Percentiles rank a stretch among this genome's conserved stretches.
These are phyloP conservation scores for Begonia loranthoides DNA, from an alignment of 306 rosid species.

Conservation along the genomic window DNA sequence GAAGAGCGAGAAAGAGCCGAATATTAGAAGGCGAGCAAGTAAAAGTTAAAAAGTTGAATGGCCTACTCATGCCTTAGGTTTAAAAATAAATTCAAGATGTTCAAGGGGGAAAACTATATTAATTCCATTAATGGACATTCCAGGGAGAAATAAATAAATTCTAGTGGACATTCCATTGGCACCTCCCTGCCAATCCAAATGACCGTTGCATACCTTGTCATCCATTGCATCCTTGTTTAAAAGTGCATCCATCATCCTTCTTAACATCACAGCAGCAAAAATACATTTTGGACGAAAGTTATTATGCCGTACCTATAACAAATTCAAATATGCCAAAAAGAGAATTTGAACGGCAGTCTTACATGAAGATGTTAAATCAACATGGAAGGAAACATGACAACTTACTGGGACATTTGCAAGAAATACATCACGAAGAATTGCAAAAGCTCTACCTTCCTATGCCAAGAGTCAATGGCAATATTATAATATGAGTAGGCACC, in stretches of 20 bases:
- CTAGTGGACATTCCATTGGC: too few relatives aligned
- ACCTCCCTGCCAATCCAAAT: too few relatives aligned
- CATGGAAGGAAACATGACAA: slow-evolving; percentile 10
- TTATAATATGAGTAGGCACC: too few relatives aligned
- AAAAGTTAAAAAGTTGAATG: too few relatives aligned
- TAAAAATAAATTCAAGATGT: too few relatives aligned
- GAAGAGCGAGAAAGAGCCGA: too few relatives aligned
- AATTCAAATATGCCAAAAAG: slow-evolving; percentile 11
- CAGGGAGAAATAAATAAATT: too few relatives aligned
- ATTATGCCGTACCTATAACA: slow-evolving; percentile 38
- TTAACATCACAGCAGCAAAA: slow-evolving; percentile 80
- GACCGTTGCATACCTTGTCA: slow-evolving; percentile 50
- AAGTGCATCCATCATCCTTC: slow-evolving; percentile 87
- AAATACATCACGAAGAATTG: slow-evolving; percentile 53
- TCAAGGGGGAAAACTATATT: too few relatives aligned
- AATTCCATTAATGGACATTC: too few relatives aligned
- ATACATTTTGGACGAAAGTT: slow-evolving; percentile 75
- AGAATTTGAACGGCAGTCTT: background rate
- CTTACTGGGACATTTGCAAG: slow-evolving; percentile 77
- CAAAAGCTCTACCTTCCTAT: slow-evolving; percentile 47
- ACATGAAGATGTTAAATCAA: slow-evolving; percentile 7
- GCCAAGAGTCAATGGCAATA: slow-evolving; percentile 3
- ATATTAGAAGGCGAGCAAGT: too few relatives aligned
- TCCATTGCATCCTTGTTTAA: slow-evolving; percentile 89
- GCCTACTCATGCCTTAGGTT: too few relatives aligned